A percentile compares a stretch with the other conserved stretches of the same genome.
Evolutionary conservation across 108 stramenopile species (phyloP).

Genomic region (Skeletonema grethae): DNA sequence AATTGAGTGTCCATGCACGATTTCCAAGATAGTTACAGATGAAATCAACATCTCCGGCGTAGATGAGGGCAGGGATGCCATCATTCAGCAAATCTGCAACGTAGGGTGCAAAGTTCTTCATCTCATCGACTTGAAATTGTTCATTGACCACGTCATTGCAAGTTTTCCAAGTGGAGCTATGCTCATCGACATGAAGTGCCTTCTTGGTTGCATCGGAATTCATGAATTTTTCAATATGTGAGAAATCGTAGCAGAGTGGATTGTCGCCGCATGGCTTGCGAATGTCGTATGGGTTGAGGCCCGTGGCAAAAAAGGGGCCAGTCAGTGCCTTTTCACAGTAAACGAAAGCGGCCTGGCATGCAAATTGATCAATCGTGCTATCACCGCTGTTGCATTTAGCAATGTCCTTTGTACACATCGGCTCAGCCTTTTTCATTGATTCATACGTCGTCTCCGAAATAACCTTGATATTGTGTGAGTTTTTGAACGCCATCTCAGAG

Average conservation of each 20-base stretch:
- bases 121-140: conserved; percentile 91
- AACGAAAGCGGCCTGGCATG: conserved; percentile 81
- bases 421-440: conserved; percentile 73
- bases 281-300: conserved; percentile 96
- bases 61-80: conserved; percentile 88
- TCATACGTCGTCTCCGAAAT: conserved; percentile 74
- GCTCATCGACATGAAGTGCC: conserved; percentile 72
- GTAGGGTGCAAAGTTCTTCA: conserved; percentile 82
- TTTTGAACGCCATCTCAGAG: conserved; percentile 93
- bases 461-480: conserved; percentile 83
- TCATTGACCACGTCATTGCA: conserved; percentile 89
- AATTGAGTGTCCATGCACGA: conserved; percentile 51
- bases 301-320: conserved; percentile 86
- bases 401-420: conserved; percentile 79
- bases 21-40: conserved; percentile 98
- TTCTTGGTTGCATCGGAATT: conserved; percentile 78
- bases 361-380: conserved; percentile 58
- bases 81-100: conserved; percentile 85
- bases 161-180: conserved; percentile 69
- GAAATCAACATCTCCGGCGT: conserved; percentile 97
- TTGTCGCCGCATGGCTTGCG: conserved; percentile 74
- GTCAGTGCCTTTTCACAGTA: conserved; percentile 80
- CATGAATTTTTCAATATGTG: conserved; percentile 80
- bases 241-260: conserved; percentile 96
- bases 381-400: conserved; percentile 79